Conservation (phyloP, 2,329 filamentous ascomycete species). For the Phoma sp. region DNA sequence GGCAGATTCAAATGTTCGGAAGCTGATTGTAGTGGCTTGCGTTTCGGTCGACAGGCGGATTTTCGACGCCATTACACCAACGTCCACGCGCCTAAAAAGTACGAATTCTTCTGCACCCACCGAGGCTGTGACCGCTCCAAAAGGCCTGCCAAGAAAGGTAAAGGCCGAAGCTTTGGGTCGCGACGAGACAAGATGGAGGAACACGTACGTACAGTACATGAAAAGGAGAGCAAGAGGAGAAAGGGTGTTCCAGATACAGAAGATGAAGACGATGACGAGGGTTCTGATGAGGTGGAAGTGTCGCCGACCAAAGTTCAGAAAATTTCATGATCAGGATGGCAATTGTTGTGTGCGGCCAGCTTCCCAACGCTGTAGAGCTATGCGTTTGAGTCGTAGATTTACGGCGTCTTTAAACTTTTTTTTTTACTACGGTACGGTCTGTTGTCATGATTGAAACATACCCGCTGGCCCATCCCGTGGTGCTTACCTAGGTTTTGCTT, state of each 20-base stretch:
- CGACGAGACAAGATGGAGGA: constrained; percentile 44
- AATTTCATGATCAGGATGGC: background rate
- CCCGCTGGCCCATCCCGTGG: too few relatives aligned
- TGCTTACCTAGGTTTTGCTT: background rate
- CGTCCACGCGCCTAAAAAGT: constrained; percentile 20
- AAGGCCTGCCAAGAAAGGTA: constrained; percentile 21
- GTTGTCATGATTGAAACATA: too few relatives aligned
- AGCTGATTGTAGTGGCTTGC: constrained; percentile 23
- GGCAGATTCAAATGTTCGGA: constrained; percentile 37
- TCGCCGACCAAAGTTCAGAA: background rate
- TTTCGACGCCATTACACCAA: constrained; percentile 39
- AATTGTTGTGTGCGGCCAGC: too few relatives aligned
- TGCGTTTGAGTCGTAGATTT: background rate
- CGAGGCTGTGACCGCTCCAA: constrained; percentile 30
- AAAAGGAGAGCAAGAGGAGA: constrained; percentile 15
- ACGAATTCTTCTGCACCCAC: constrained; percentile 34
- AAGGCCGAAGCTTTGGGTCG: constrained; percentile 36
- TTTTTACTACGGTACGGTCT: too few relatives aligned
- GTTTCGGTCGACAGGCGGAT: constrained; percentile 42
- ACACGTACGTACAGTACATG: constrained; percentile 36
- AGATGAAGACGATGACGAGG: background rate
- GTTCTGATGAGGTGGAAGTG: background rate
- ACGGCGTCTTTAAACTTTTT: too few relatives aligned
- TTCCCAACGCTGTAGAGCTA: background rate
- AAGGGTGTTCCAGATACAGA: background rate